A percentile compares a stretch with the other conserved stretches of the same genome.
These are phyloP conservation scores for Arthrobotrys entomopaga DNA, from an alignment of 2,329 filamentous ascomycete genomes.

Conservation along the genomic window DNA sequence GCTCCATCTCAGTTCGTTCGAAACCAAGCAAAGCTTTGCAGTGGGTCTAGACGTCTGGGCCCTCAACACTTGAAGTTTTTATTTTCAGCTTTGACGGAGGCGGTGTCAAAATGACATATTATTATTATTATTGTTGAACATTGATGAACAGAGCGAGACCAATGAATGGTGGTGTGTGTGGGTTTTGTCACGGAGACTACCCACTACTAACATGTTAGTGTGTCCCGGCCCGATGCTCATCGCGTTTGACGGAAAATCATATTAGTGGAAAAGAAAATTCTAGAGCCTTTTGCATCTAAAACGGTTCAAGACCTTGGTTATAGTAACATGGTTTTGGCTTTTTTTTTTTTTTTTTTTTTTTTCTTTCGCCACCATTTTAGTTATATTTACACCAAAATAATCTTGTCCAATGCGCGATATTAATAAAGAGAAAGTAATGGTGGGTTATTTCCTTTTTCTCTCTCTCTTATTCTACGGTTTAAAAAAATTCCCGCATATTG, in stretches of 20 bases:
- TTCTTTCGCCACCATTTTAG: conserved; percentile 32
- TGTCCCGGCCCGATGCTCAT: neutral
- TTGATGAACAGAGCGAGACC: neutral
- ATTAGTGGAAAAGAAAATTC: conserved; percentile 29
- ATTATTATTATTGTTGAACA: neutral
- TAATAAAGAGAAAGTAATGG: conserved; percentile 43
- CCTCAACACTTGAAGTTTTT: conserved; percentile 23
- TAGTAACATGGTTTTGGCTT: too few species aligned
- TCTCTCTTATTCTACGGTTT: conserved; percentile 6
- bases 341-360: too few species aligned
- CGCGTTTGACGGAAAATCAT: neutral
- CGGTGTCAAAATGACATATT: conserved; percentile 1
- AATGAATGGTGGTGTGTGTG: too few species aligned
- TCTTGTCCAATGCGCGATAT: conserved; percentile 53
- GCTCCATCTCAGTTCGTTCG: conserved; percentile 15
- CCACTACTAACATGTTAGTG: too few species aligned
- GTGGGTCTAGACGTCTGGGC: conserved; percentile 28
- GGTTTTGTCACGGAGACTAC: too few species aligned
- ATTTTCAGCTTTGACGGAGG: neutral
- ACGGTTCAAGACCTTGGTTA: conserved; percentile 26
- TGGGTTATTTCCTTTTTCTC: conserved; percentile 16
- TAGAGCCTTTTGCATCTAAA: conserved; percentile 43
- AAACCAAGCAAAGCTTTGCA: too few species aligned
- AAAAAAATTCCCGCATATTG: conserved; percentile 54
- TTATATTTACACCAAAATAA: conserved; percentile 35